Evolutionary conservation across 495 filamentous ascomycete species (phyloP).

Genomic region (Talaromyces nanjingensis): DNA sequence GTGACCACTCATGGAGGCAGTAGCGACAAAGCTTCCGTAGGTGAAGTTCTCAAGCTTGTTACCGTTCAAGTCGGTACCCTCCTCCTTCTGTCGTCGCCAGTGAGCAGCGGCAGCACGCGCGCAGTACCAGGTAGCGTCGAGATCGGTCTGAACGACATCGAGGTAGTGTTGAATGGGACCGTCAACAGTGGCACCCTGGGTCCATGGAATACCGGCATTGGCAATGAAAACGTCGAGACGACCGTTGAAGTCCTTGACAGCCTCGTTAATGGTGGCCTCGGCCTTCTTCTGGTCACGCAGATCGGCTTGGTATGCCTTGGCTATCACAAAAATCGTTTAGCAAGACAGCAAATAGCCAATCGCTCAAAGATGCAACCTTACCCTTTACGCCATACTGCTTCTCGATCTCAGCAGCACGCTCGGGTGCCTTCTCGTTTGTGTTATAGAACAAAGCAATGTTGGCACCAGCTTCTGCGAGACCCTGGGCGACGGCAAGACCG

Average conservation of each 20-base stretch:
- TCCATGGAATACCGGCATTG: conserved; percentile 74
- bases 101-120: conserved; percentile 68
- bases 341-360: neutral
- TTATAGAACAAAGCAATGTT: conserved; percentile 89
- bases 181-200: conserved; percentile 59
- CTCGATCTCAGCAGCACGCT: conserved; percentile 67
- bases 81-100: conserved; percentile 58
- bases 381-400: conserved; percentile 74
- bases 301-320: conserved; percentile 70
- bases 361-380: conserved; percentile 19
- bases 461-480: conserved; percentile 73
- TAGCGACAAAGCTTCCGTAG: conserved; percentile 35
- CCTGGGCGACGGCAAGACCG: conserved; percentile 69
- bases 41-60: conserved; percentile 58
- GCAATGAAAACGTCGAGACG: conserved; percentile 76
- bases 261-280: conserved; percentile 45
- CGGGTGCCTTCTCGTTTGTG: conserved; percentile 61
- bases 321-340: conserved; percentile 28
- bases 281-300: conserved; percentile 54
- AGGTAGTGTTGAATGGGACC: conserved; percentile 58
- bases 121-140: conserved; percentile 79
- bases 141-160: conserved; percentile 63
- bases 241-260: conserved; percentile 62
- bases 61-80: conserved; percentile 60
- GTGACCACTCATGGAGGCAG: conserved; percentile 34